Base-by-base conservation (phyloP, 2,329 filamentous ascomycete genomes). In the Fusarium sp. region DNA sequence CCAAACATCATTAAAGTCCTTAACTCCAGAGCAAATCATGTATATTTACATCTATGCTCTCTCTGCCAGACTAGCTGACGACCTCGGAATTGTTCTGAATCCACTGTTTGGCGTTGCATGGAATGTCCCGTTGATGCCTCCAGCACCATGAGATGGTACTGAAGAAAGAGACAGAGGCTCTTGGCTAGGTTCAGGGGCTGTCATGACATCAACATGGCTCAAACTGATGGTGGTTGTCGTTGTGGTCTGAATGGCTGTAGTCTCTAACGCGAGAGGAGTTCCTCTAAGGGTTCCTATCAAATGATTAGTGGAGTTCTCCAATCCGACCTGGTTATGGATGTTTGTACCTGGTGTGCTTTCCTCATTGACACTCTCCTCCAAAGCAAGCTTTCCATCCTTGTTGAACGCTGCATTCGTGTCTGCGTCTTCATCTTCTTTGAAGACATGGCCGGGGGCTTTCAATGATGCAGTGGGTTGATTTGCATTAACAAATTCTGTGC, bases 41-140 rank as follows among this genome's bases (percentile, higher is more conserved):
- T 10, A n/a, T 13, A 13, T 44, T 49, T 60, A 61, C 23, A 64
- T 47, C 49, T 52, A 57, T 30, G 40, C 44, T 40, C 63, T 62
- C 62, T 76, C 76, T 30, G 43, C 60, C 38, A 66, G 58, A 63
- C 69, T 78, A 12, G 37, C 67, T 8, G 75, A 76, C 40, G 60
- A 60, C 44, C 73, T 76, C 6, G 73, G 67, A 32, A 79, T 57
- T 15, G 79, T 80, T 44, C 46, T 71, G 65, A 80, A 80, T 9
- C 76, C 73, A 33, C 67, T 78, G 35, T 56, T 60, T 25, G 59
- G 33, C 15, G 71, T 46, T 18, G 56, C 28, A 44, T 59, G 63
- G 42, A 44, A 42, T 21, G 71, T 68, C 13, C 50, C 42, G 15
- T 69, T 75, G 23, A 43, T 43, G 25, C 32, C 13, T 5, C 25